A percentile compares a stretch with the other conserved stretches of the same genome.
Evolutionary conservation across 2,329 filamentous ascomycete genomes (phyloP).

Genomic region (Colletotrichum tamarilloi): DNA sequence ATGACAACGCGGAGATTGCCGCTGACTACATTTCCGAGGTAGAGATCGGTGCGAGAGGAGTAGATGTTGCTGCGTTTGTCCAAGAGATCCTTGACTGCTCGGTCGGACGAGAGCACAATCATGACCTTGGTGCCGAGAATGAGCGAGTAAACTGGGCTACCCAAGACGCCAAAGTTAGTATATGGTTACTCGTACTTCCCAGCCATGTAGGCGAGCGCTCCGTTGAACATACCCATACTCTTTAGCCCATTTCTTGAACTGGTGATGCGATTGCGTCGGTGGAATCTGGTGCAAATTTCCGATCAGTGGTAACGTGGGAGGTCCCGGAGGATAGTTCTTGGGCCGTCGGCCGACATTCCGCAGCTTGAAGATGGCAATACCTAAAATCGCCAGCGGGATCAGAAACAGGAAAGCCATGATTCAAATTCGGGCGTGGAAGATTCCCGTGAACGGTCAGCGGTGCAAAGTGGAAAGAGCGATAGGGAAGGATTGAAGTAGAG

Average conservation of each 20-base stretch:
- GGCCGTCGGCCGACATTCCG: slow-evolving; percentile 13
- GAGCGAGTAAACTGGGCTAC: slow-evolving; percentile 60
- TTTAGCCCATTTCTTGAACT: slow-evolving; percentile 63
- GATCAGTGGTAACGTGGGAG: slow-evolving; percentile 60
- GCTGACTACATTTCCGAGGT: slow-evolving; percentile 18
- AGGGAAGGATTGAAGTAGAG: no score
- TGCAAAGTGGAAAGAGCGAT: background rate
- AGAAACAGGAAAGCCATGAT: background rate
- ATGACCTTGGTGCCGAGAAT: slow-evolving; percentile 60
- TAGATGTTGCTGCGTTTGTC: slow-evolving; percentile 63
- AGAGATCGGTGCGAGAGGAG: slow-evolving; percentile 51
- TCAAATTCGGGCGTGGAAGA: background rate
- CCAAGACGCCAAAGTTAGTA: slow-evolving; percentile 30
- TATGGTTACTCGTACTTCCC: background rate
- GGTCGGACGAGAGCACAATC: slow-evolving; percentile 57
- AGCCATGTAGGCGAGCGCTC: no score
- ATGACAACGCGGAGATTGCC: slow-evolving; percentile 9
- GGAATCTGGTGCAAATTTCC: slow-evolving; percentile 65
- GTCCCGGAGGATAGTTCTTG: slow-evolving; percentile 56
- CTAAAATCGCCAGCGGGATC: background rate
- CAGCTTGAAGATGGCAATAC: background rate
- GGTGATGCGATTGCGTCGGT: slow-evolving; percentile 50
- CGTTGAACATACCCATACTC: slow-evolving; percentile 50
- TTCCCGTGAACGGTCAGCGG: background rate
- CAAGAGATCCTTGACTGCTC: slow-evolving; percentile 61